Conservation (phyloP, 257 asterid species). For the Penstemon barbatus region DNA sequence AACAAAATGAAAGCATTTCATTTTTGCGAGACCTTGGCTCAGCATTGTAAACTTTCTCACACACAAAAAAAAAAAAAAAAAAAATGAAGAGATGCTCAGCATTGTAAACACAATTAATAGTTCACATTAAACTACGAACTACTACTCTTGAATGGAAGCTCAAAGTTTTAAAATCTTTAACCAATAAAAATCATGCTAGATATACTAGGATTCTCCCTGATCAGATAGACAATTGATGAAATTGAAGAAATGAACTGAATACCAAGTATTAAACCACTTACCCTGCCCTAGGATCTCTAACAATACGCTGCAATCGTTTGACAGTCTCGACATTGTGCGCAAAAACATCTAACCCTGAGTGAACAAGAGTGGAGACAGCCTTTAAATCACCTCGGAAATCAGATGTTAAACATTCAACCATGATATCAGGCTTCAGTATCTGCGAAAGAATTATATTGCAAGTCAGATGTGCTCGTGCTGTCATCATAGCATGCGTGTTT, state of each 20-base stretch:
- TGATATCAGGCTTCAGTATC: constrained; percentile 82
- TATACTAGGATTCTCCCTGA: not conserved
- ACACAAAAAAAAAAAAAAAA: not conserved
- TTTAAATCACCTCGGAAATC: constrained; percentile 91
- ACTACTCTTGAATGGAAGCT: not conserved
- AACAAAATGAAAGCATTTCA: not conserved
- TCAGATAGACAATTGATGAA: not conserved
- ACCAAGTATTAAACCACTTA: constrained; percentile 37
- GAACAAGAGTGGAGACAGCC: constrained; percentile 74
- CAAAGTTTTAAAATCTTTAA: constrained; percentile 5
- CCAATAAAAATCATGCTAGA: constrained; percentile 2
- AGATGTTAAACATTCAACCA: constrained; percentile 95
- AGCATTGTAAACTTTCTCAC: too few relatives aligned
- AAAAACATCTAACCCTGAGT: constrained; percentile 92
- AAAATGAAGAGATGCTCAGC: not conserved
- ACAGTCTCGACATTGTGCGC: constrained; percentile 96
- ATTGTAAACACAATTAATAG: constrained; percentile 10
- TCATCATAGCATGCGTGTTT: constrained; percentile 13
- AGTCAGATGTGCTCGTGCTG: constrained; percentile 31
- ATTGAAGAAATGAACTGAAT: constrained; percentile 17
- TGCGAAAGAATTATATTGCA: constrained; percentile 37
- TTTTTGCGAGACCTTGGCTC: not conserved
- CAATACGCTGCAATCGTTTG: constrained; percentile 83
- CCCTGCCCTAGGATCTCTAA: constrained; percentile 99
- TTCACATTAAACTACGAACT: not conserved